phyloP scores from a whole-genome alignment of 2,329 filamentous ascomycete genomes.

The Mycosphaerella sp. region DNA sequence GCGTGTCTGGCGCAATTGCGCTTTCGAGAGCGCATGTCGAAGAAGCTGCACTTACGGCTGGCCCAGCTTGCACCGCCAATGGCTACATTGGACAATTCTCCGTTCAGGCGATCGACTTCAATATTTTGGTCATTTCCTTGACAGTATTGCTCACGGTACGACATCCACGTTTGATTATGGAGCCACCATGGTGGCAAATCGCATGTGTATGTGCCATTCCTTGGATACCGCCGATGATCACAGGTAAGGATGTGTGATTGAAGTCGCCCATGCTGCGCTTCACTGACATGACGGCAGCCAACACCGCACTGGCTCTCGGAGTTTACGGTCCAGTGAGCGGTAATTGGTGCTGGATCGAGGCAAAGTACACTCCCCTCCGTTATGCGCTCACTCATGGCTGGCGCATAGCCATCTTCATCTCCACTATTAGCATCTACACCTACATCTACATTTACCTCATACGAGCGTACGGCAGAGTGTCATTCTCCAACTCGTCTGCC shows the following conservation, averaged over 20 bases:
- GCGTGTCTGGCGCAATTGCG: constrained; percentile 38
- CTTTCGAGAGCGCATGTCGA: constrained; percentile 25
- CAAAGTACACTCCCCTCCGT: constrained; percentile 36
- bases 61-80: constrained; percentile 38
- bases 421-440: constrained; percentile 39
- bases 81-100: constrained; percentile 44
- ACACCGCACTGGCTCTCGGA: constrained; percentile 29
- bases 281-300: constrained; percentile 10
- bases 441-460: constrained; percentile 40
- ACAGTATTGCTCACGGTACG: constrained; percentile 40
- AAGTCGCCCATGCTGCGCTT: neutral
- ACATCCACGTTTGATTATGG: constrained; percentile 34
- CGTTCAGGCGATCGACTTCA: constrained; percentile 40
- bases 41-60: constrained; percentile 22
- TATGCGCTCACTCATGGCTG: constrained; percentile 44
- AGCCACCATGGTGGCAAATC: constrained; percentile 25
- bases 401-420: constrained; percentile 42
- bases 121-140: constrained; percentile 43
- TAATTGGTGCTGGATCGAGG: constrained; percentile 47
- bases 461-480: constrained; percentile 17
- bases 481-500: neutral
- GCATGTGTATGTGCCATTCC: constrained; percentile 35
- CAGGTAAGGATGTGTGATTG: constrained; percentile 25
- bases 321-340: constrained; percentile 39
- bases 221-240: constrained; percentile 40